phyloP scores from a whole-genome alignment of 495 filamentous ascomycete genomes.

The Tuber brumale region DNA sequence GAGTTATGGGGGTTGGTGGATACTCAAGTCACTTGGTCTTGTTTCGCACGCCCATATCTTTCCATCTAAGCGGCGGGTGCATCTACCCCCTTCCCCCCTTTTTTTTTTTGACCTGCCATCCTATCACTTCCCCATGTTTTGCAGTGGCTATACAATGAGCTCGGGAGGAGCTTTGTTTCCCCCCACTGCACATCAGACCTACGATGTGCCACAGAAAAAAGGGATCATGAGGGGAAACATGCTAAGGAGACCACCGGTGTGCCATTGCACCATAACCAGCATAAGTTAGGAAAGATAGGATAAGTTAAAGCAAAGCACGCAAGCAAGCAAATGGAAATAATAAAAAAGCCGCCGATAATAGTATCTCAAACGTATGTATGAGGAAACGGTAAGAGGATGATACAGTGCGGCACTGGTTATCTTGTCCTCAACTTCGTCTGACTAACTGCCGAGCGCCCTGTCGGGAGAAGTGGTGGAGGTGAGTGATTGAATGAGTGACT shows the following conservation, averaged over 20 bases:
- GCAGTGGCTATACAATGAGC: conserved; percentile 14
- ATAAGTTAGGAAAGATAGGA: not conserved
- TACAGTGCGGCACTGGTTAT: conserved; percentile 3
- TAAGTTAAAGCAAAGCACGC: not conserved
- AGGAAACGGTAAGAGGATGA: conserved; percentile 17
- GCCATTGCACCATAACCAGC: not conserved
- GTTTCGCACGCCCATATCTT: conserved; percentile 26
- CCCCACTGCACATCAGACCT: conserved; percentile 33
- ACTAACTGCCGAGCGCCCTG: conserved; percentile 33
- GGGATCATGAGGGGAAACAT: conserved; percentile 23
- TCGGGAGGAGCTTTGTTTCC: conserved; percentile 25
- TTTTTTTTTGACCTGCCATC: conserved; percentile 11
- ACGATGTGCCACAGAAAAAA: conserved; percentile 32
- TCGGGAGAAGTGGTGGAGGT: conserved; percentile 19
- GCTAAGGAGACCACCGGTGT: not conserved
- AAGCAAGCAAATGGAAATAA: not conserved
- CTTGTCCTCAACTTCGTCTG: conserved; percentile 1
- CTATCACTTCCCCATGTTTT: conserved; percentile 34
- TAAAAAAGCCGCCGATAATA: conserved; percentile 12
- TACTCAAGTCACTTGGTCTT: conserved; percentile 10
- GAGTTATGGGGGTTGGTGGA: not conserved
- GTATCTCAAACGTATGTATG: conserved; percentile 29
- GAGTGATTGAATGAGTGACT: conserved; percentile 11
- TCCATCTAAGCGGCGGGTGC: conserved; percentile 25
- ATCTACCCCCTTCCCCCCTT: conserved; percentile 30